phyloP scores from a whole-genome alignment of 768 basidiomycete species.

The Nidularia pulvinata region DNA sequence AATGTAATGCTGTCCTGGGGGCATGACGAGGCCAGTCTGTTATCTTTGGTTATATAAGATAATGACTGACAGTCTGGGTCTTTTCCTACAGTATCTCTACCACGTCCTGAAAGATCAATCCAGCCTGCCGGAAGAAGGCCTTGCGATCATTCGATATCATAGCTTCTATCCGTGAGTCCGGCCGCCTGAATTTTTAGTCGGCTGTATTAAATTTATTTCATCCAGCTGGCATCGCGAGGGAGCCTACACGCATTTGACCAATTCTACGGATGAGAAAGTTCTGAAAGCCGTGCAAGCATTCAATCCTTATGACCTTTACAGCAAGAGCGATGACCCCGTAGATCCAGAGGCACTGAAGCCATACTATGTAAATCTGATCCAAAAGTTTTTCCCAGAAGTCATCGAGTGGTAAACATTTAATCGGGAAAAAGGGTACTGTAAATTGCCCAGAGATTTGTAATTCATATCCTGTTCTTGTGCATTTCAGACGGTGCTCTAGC shows the following conservation, averaged over 20 bases:
- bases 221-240: slow-evolving; percentile 71
- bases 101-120: slow-evolving; percentile 66
- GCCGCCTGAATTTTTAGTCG: slow-evolving; percentile 2
- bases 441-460: too few relatives aligned
- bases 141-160: slow-evolving; percentile 80
- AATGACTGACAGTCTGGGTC: background rate
- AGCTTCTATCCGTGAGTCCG: slow-evolving; percentile 69
- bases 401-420: slow-evolving; percentile 53
- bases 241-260: slow-evolving; percentile 65
- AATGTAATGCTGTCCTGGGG: slow-evolving; percentile 83
- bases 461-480: too few relatives aligned
- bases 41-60: slow-evolving; percentile 1
- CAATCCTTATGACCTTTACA: slow-evolving; percentile 82
- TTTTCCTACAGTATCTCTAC: slow-evolving; percentile 52
- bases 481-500: too few relatives aligned
- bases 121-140: slow-evolving; percentile 60
- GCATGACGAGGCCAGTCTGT: slow-evolving; percentile 64
- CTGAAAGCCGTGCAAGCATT: slow-evolving; percentile 68
- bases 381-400: slow-evolving; percentile 65
- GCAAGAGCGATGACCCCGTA: slow-evolving; percentile 62
- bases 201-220: background rate
- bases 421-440: too few relatives aligned
- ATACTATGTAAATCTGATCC: slow-evolving; percentile 66
- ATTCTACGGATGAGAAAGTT: slow-evolving; percentile 47
- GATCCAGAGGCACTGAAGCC: slow-evolving; percentile 51